Conservation (phyloP, 257 asterid genomes). For the Cordia subcordata region DNA sequence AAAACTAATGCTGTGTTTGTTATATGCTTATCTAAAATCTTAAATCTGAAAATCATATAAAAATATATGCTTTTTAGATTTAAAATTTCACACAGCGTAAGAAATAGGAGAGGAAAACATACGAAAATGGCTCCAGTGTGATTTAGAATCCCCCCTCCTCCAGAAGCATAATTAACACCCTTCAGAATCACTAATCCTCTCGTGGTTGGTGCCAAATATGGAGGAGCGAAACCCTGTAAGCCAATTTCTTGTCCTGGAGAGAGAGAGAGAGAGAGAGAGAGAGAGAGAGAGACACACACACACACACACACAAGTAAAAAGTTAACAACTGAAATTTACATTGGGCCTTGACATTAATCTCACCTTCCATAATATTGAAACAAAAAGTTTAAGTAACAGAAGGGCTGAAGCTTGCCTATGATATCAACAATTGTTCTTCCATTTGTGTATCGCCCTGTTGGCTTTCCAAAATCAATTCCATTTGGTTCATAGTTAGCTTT, state of each 20-base stretch:
- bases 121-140: conserved; percentile 61
- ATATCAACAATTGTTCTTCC: conserved; percentile 74
- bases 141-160: conserved; percentile 79
- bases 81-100: too few species aligned
- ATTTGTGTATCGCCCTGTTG: conserved; percentile 74
- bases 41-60: too few species aligned
- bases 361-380: not conserved
- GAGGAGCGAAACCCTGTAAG: conserved; percentile 44
- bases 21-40: too few species aligned
- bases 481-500: conserved; percentile 68
- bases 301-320: too few species aligned
- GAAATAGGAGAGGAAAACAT: conserved; percentile 15
- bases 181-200: conserved; percentile 38
- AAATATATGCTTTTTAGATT: too few species aligned
- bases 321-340: too few species aligned
- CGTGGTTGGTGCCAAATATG: conserved; percentile 67
- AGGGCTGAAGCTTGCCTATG: conserved; percentile 42
- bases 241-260: conserved; percentile 54
- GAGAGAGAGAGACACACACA: too few species aligned
- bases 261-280: not conserved
- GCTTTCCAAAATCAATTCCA: conserved; percentile 71
- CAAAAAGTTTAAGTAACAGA: not conserved
- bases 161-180: conserved; percentile 81
- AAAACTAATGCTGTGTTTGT: too few species aligned
- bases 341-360: too few species aligned